Evolutionary conservation across 352 stramenopile genomes (phyloP).

Genomic region (Phytopythium montanum): DNA sequence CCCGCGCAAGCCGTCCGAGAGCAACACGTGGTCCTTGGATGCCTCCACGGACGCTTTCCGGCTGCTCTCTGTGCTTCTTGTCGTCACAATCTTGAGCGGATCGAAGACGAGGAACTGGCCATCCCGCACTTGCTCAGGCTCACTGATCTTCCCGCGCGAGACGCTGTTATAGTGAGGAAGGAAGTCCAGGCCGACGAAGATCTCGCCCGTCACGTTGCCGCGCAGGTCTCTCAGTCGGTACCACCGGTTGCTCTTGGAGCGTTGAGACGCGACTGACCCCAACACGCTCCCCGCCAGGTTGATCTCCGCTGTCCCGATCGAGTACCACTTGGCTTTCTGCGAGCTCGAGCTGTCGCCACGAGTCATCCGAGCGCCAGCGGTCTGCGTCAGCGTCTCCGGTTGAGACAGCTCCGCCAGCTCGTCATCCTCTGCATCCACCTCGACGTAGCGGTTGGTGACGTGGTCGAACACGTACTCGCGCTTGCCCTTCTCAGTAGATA

Average conservation of each 20-base stretch:
- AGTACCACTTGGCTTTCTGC: conserved; percentile 64
- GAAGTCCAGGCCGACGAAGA: conserved; percentile 83
- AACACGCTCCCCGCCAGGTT: conserved; percentile 87
- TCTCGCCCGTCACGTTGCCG: conserved; percentile 77
- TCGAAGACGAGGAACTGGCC: conserved; percentile 86
- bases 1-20: conserved; percentile 70
- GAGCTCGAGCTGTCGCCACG: conserved; percentile 56
- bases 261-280: conserved; percentile 50
- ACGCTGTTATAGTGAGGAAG: conserved; percentile 36
- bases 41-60: conserved; percentile 24
- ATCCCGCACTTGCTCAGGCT: conserved; percentile 76
- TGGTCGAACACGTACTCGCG: conserved; percentile 86
- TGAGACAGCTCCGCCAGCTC: conserved; percentile 27
- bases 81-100: conserved; percentile 73
- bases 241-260: conserved; percentile 77
- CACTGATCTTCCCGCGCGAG: conserved; percentile 31
- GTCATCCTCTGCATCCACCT: conserved; percentile 70
- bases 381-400: conserved; percentile 18
- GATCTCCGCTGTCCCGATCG: conserved; percentile 77
- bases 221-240: conserved; percentile 78
- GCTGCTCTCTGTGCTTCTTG: conserved; percentile 22
- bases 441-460: conserved; percentile 82
- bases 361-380: conserved; percentile 14
- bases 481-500: conserved; percentile 64
- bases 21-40: conserved; percentile 59